Conservation (phyloP, 495 filamentous ascomycete species). For the Penicillium samsonianum region DNA sequence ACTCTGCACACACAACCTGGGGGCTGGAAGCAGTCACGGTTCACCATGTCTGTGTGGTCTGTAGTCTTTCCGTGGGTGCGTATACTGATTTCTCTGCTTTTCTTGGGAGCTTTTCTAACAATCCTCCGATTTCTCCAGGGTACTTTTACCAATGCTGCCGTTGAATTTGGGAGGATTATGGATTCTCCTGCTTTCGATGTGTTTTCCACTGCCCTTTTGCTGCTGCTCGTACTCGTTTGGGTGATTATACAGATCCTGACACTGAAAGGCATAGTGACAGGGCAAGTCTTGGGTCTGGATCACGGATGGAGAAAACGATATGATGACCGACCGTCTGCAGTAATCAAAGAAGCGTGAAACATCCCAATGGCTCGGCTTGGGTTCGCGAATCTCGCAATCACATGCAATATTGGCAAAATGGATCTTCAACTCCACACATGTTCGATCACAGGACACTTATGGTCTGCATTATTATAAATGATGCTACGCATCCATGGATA, state of each 20-base stretch:
- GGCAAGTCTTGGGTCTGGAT: constrained; percentile 27
- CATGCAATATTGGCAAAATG: background rate
- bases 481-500: background rate
- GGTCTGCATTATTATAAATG: background rate
- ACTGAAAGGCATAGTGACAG: constrained; percentile 29
- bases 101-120: background rate
- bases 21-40: constrained; percentile 19
- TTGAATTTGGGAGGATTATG: constrained; percentile 34
- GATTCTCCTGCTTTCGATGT: constrained; percentile 32
- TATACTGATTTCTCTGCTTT: background rate
- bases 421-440: background rate
- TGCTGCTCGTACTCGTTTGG: constrained; percentile 27
- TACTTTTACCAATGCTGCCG: constrained; percentile 36
- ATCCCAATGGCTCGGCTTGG: background rate
- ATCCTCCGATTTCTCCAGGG: constrained; percentile 18
- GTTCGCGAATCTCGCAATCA: background rate
- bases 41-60: constrained; percentile 31
- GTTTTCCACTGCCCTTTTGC: constrained; percentile 30
- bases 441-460: background rate
- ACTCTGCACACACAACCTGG: constrained; percentile 27
- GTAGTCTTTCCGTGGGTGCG: constrained; percentile 36
- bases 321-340: background rate
- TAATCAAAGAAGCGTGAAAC: constrained; percentile 12
- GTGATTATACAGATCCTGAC: constrained; percentile 27
- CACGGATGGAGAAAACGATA: constrained; percentile 20